Percentiles rank a stretch among this genome's conserved stretches.
Conservation (phyloP, 2,329 filamentous ascomycete genomes). For the Pestalotiopsis fici region DNA sequence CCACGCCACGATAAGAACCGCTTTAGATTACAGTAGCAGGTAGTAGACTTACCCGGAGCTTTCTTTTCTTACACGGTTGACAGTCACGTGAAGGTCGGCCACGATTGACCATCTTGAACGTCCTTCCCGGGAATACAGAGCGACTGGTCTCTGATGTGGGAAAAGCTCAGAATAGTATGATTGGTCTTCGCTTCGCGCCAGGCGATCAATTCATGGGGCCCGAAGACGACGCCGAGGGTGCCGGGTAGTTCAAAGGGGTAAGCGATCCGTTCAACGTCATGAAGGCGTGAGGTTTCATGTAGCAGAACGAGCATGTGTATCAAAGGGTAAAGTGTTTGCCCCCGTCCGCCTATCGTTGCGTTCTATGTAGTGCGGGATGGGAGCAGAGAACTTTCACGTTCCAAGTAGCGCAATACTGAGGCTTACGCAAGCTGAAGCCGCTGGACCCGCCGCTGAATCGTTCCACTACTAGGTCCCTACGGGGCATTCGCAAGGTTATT, state of each 20-base stretch:
- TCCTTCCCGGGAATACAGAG: neutral
- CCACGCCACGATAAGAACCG: neutral
- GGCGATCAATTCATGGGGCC: neutral
- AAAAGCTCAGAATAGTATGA: neutral
- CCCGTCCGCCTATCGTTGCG: neutral
- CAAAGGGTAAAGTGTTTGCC: too few species aligned
- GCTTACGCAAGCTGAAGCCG: too few species aligned
- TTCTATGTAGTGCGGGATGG: too few species aligned
- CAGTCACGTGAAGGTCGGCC: constrained; percentile 22
- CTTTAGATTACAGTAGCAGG: neutral
- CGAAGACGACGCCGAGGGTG: neutral
- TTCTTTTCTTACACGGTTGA: constrained; percentile 22
- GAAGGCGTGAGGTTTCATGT: neutral
- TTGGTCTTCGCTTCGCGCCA: neutral
- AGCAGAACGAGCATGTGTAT: too few species aligned
- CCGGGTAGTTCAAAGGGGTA: neutral
- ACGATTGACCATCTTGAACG: constrained; percentile 20
- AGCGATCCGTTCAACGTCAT: constrained; percentile 3
- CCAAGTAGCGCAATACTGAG: too few species aligned
- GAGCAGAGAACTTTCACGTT: too few species aligned
- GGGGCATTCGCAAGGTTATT: neutral
- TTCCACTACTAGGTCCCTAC: neutral
- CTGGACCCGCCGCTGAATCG: too few species aligned
- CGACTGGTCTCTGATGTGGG: neutral
- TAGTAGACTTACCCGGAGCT: constrained; percentile 19